Conservation (phyloP, 192 early-diverging fungal genomes). For the Obelidium mucronatum region DNA sequence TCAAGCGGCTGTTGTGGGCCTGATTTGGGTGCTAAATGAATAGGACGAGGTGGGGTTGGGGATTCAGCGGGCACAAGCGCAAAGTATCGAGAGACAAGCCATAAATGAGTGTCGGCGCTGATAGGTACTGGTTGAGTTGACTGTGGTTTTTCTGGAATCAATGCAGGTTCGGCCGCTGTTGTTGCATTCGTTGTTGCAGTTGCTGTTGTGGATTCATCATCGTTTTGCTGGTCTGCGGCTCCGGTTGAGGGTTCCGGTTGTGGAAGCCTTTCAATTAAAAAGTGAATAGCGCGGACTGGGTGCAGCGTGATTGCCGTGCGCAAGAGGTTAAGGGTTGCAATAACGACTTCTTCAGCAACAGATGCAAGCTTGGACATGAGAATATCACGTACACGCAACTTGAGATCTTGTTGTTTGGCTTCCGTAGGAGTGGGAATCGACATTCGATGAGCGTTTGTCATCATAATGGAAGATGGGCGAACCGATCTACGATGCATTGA, state of each 20-base stretch:
- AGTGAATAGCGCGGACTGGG: conserved; percentile 75
- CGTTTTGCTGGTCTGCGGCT: not conserved
- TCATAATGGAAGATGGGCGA: conserved; percentile 18
- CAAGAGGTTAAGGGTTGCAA: conserved; percentile 81
- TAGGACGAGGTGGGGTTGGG: not conserved
- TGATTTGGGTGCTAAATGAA: too few relatives aligned
- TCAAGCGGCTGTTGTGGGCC: conserved; percentile 13
- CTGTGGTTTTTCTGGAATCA: too few relatives aligned
- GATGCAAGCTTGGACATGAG: conserved; percentile 90
- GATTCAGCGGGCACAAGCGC: conserved; percentile 47
- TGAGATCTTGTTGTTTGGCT: conserved; percentile 24
- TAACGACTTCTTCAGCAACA: conserved; percentile 84
- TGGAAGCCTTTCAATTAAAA: conserved; percentile 71
- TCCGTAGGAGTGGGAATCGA: not conserved
- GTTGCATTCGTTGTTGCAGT: too few relatives aligned
- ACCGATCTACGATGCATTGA: conserved; percentile 25
- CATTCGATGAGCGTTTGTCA: not conserved
- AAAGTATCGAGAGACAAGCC: conserved; percentile 46
- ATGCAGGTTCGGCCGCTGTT: too few relatives aligned
- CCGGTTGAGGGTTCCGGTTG: conserved; percentile 7
- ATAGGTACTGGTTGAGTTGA: conserved; percentile 23
- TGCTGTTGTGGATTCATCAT: too few relatives aligned
- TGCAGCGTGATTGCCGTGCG: conserved; percentile 77
- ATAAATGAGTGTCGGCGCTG: conserved; percentile 43
- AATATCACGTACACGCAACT: conserved; percentile 60